Base-by-base conservation (phyloP, 352 stramenopile species). In the Phytophthora pistaciae region DNA sequence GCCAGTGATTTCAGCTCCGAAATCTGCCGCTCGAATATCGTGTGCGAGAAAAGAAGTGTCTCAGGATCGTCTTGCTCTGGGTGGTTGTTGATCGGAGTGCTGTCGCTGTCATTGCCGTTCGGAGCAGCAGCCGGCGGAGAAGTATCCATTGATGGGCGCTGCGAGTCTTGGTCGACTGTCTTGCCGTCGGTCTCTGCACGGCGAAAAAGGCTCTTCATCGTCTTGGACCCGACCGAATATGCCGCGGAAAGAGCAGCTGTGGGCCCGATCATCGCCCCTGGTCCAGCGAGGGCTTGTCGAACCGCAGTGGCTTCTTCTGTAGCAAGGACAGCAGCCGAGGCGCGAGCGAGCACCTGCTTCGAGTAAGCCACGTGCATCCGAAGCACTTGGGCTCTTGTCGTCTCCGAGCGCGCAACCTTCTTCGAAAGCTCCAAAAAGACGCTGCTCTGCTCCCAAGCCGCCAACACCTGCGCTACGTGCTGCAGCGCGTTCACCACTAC, bases 181-280 rank as follows among this genome's bases (percentile, higher is more conserved):
- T 72, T 69, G 64, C 50, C 75, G 31, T 74, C 59, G 38, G 62
- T 71, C 38, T 79, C 62, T 63, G 56, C 64, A 67, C 74, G 70
- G 10, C 60, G 81, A 40, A 95, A 92, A 40, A 95, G 56, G 46
- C 74, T 93, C 53, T 84, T 86, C 65, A 94, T 80, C 9, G 87
- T 93, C 60, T 90, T 90, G 1, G 84, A 92, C 21, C 87, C 87
- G 1, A 89, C 85, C 7, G 85, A 92, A 70, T 93, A 95, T 9
- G 84, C 87, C 4, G 85, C 87, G 5, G 83, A 86, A 13, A 95
- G 71, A 5, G 87, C 87, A 31, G 85, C 85, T 0, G 81, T 89
- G 5, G 87, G 87, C 14, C 87, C 87, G 36, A 95, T 95, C 70
- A 95, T 80, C 1, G 83, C 74, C 2, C 85, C 87, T 7, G 87